Conservation (phyloP, 2,329 filamentous ascomycete species). For the Colletotrichum liriopes region DNA sequence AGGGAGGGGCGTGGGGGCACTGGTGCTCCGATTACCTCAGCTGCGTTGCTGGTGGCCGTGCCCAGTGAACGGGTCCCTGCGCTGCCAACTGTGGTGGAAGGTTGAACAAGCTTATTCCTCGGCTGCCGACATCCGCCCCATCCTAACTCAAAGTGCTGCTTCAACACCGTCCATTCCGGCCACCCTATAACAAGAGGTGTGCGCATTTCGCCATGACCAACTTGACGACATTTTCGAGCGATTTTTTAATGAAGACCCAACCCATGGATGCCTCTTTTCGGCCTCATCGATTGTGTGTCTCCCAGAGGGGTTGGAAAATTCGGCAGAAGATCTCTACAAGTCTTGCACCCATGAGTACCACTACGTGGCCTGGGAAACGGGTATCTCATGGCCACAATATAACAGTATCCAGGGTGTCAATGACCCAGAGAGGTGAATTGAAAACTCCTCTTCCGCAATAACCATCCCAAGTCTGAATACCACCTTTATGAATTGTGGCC, state of each 20-base stretch:
- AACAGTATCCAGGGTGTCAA: background rate
- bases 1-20: constrained; percentile 18
- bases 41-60: background rate
- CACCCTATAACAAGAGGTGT: too few species aligned
- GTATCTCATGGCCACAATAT: background rate
- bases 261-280: background rate
- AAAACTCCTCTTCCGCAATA: background rate
- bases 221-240: too few species aligned
- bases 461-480: too few species aligned
- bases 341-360: too few species aligned
- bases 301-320: too few species aligned
- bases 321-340: too few species aligned
- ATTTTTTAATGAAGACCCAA: background rate
- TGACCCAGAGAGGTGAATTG: background rate
- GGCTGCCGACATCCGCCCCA: background rate
- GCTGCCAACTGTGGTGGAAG: background rate
- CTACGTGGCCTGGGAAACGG: background rate
- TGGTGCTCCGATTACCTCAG: constrained; percentile 27
- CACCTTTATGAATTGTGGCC: background rate
- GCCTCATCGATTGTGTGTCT: background rate
- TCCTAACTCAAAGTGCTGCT: background rate
- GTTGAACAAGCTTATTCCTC: constrained; percentile 7
- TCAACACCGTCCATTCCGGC: background rate
- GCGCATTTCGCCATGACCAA: background rate
- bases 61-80: background rate